phyloP scores from a whole-genome alignment of 148 eudicot species.

The Rheum nobile region DNA sequence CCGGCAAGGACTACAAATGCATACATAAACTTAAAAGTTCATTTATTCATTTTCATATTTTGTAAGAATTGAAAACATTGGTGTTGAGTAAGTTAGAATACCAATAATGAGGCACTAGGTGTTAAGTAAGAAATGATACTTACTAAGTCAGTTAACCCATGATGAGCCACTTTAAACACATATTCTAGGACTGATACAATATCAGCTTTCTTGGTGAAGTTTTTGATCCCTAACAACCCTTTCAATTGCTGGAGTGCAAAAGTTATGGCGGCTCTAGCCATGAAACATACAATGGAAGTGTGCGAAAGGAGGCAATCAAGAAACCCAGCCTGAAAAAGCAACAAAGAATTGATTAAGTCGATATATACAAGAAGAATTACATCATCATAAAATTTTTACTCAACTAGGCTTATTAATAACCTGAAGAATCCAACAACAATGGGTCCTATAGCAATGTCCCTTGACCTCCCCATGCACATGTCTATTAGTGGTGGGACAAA shows the following conservation, averaged over 20 bases:
- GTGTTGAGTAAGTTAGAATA: no score
- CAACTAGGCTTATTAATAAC: constrained; percentile 24
- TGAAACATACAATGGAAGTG: constrained; percentile 84
- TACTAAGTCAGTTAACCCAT: constrained; percentile 34
- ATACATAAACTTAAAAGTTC: no score
- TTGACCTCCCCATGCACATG: constrained; percentile 89
- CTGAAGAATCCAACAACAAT: constrained; percentile 87
- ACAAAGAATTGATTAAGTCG: not conserved
- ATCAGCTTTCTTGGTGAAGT: constrained; percentile 68
- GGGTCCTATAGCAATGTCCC: constrained; percentile 91
- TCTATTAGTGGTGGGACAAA: constrained; percentile 81
- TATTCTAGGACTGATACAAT: constrained; percentile 59
- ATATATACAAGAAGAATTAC: no score
- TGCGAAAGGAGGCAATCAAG: constrained; percentile 73
- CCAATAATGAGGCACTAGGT: not conserved
- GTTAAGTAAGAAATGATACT: no score
- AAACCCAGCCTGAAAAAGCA: constrained; percentile 61
- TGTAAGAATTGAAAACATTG: no score
- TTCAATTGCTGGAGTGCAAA: constrained; percentile 87
- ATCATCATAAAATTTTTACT: not conserved
- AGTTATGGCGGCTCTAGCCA: constrained; percentile 87
- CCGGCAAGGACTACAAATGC: no score
- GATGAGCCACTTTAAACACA: constrained; percentile 33
- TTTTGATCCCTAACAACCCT: constrained; percentile 61
- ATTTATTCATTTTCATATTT: no score